phyloP scores from a whole-genome alignment of 495 filamentous ascomycete genomes.

The Jackrogersella multiformis region DNA sequence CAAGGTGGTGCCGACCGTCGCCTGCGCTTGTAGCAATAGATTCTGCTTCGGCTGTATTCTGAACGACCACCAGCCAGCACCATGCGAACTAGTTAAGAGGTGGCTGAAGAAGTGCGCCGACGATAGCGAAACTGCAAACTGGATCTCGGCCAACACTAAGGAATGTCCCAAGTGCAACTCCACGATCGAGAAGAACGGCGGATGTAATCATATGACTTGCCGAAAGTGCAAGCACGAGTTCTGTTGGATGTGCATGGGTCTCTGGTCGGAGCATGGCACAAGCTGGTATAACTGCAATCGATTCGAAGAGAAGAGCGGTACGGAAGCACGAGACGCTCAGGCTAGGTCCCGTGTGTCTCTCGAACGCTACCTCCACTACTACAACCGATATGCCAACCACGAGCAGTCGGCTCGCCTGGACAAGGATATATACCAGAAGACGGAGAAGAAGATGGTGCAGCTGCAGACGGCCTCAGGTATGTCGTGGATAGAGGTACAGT shows the following conservation, averaged over 20 bases:
- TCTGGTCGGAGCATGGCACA: conserved; percentile 99
- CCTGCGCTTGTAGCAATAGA: conserved; percentile 80
- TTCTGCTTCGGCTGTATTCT: conserved; percentile 98
- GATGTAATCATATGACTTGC: conserved; percentile 99
- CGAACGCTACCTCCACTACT: conserved; percentile 96
- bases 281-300: conserved; percentile 99
- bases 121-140: conserved; percentile 97
- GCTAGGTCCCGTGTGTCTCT: conserved; percentile 88
- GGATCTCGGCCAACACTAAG: conserved; percentile 99
- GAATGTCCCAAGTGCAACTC: conserved; percentile 96
- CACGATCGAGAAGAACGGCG: conserved; percentile 98
- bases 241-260: conserved; percentile 99
- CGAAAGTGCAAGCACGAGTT: conserved; percentile 98
- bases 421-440: conserved; percentile 94
- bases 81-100: conserved; percentile 89
- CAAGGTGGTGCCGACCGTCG: conserved; percentile 87
- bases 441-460: conserved; percentile 98
- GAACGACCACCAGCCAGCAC: conserved; percentile 91
- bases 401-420: conserved; percentile 97
- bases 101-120: conserved; percentile 99
- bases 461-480: conserved; percentile 91
- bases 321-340: conserved; percentile 88
- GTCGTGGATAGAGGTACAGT: conserved; percentile 99
- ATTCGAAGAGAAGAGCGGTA: conserved; percentile 93
- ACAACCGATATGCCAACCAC: conserved; percentile 98